Percentiles rank a stretch among this genome's conserved stretches.
phyloP scores from a whole-genome alignment of 2,329 filamentous ascomycete species.

The Beauveria scarabaeidicola region DNA sequence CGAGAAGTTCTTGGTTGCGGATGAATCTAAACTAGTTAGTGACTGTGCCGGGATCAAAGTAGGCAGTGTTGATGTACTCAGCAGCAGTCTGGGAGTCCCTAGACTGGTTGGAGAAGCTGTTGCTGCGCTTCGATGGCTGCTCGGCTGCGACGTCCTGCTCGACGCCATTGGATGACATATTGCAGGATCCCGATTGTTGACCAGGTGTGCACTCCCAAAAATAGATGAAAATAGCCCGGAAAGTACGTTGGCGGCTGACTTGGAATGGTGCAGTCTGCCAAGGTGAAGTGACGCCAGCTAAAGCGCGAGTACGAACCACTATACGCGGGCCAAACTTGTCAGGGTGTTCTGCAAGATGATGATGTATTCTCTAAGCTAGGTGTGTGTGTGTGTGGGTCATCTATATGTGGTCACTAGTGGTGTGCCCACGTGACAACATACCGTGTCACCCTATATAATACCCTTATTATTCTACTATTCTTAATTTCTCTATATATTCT shows the following conservation, averaged over 20 bases:
- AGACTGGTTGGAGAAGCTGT: constrained; percentile 52
- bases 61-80: constrained; percentile 41
- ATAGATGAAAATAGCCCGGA: neutral
- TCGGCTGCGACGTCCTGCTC: constrained; percentile 15
- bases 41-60: neutral
- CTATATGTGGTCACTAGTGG: no score
- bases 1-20: constrained; percentile 77
- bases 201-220: neutral
- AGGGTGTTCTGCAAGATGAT: no score
- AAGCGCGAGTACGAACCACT: neutral
- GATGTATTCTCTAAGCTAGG: no score
- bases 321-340: neutral
- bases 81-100: constrained; percentile 64
- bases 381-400: no score
- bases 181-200: neutral
- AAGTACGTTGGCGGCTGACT: neutral
- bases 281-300: neutral
- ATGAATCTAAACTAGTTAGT: constrained; percentile 58
- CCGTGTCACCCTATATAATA: no score
- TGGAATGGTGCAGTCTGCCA: neutral
- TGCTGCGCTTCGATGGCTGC: constrained; percentile 33
- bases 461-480: no score
- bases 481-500: no score
- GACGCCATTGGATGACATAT: constrained; percentile 1
- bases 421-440: no score